Evolutionary conservation across 345 rosid genomes (phyloP).

Genomic region (Rhizophora apiculata): DNA sequence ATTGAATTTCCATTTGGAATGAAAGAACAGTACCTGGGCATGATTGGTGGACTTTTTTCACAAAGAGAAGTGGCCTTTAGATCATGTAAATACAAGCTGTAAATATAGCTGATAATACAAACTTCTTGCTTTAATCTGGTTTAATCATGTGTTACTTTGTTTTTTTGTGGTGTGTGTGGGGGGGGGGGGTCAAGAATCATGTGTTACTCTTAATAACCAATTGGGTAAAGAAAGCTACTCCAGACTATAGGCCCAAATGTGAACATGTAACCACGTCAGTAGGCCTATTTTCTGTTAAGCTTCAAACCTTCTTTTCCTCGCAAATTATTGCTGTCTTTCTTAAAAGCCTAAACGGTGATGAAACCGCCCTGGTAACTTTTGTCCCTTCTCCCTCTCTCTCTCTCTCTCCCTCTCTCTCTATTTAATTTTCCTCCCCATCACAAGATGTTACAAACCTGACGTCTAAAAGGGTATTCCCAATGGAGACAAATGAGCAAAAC

Average conservation of each 20-base stretch:
- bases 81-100: slow-evolving; percentile 4
- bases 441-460: slow-evolving; percentile 4
- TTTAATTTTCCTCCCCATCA: not conserved
- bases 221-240: slow-evolving; percentile 21
- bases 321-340: slow-evolving; percentile 38
- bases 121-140: too few species aligned
- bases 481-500: slow-evolving; percentile 11
- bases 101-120: too few species aligned
- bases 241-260: slow-evolving; percentile 10
- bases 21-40: not conserved
- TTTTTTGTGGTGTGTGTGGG: too few species aligned
- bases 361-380: slow-evolving; percentile 11
- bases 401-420: not conserved
- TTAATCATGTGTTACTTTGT: too few species aligned
- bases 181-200: too few species aligned
- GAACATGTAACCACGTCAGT: slow-evolving; percentile 19
- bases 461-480: slow-evolving; percentile 16
- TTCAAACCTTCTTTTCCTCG: slow-evolving; percentile 41
- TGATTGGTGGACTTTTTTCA: too few species aligned
- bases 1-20: too few species aligned
- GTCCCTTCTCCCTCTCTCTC: not conserved
- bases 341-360: slow-evolving; percentile 46
- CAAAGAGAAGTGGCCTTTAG: too few species aligned
- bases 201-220: not conserved
- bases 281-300: slow-evolving; percentile 12